Conservation (phyloP, 768 basidiomycete species). For the Boletus speciosus region DNA sequence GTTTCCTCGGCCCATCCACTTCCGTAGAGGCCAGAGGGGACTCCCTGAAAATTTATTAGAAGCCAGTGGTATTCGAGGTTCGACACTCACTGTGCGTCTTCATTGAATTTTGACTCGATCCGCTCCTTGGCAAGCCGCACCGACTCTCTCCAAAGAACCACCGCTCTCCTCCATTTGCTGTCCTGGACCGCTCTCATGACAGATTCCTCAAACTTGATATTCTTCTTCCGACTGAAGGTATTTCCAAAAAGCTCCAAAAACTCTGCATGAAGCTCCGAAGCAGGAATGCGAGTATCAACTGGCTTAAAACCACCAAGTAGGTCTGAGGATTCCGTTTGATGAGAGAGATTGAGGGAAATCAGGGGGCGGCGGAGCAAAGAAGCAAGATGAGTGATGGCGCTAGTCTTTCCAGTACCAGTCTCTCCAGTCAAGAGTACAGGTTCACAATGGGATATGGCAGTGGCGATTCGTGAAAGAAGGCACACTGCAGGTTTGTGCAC, state of each 20-base stretch:
- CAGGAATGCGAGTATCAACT: constrained; percentile 82
- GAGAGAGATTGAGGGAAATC: constrained; percentile 88
- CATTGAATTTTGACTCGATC: constrained; percentile 39
- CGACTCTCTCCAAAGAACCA: constrained; percentile 81
- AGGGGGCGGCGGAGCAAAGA: constrained; percentile 71
- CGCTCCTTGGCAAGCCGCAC: constrained; percentile 64
- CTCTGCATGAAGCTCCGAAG: constrained; percentile 59
- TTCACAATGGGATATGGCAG: constrained; percentile 67
- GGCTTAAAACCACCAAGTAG: constrained; percentile 95
- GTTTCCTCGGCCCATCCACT: constrained; percentile 57
- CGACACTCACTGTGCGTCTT: constrained; percentile 26
- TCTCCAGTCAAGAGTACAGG: constrained; percentile 93
- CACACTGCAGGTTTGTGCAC: constrained; percentile 81
- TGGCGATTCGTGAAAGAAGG: constrained; percentile 77
- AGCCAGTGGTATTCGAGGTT: not conserved
- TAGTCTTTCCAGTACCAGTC: constrained; percentile 99
- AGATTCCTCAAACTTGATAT: constrained; percentile 79
- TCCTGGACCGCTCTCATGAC: constrained; percentile 79
- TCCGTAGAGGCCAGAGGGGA: constrained; percentile 31
- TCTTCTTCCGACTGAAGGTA: constrained; percentile 89
- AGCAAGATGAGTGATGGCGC: constrained; percentile 83
- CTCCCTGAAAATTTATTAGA: constrained; percentile 10
- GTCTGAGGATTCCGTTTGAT: constrained; percentile 95
- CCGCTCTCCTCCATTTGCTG: constrained; percentile 80
- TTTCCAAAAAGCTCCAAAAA: constrained; percentile 80